Evolutionary conservation across 495 filamentous ascomycete genomes (phyloP), one percentile per base, ranked within the genome.

Genomic region (Geoglossum glabrum): DNA sequence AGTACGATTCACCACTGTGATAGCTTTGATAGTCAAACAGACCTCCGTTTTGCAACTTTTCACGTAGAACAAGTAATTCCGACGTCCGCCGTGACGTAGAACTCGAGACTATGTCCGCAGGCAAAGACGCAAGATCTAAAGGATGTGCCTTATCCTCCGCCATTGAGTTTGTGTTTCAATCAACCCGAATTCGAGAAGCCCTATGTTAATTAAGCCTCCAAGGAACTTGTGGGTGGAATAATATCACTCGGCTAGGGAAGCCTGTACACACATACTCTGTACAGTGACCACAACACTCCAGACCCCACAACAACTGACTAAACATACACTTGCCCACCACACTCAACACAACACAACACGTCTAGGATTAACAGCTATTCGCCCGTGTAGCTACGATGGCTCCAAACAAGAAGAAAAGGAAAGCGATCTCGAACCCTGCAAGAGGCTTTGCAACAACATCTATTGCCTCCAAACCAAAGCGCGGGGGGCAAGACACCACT

Each of bases 401-500:
- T 54, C 69, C 73, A 15, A 83, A 80, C 60, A 85, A 82, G 65
- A 93, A 87, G 72, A 97, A 92, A 69, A 90, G 86, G 69, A 95
- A 95, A 73, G 72, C 84, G 49, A 76, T 74, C 17, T 74, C 80
- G 19, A 96, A 95, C 68, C 86, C 90, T 28, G 85, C 86, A 45
- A 78, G 92, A 64, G 90, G 88, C 9, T 88, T 96, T 72, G 87
- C 90, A 59, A 98, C 92, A 1, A 89, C 86, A 15, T 96, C 90
- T 13, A 75, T 87, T 54, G 84, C 87, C 40, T 90, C 85, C 8
- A 95, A 93, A 57, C 49, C 66, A 19, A 69, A 68, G 56, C 47
- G 50, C 11, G 68, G 70, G 25, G 61, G 23, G n/a, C 17, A 61
- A 50, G 58, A 59, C 17, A 69, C 65, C 74, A 38, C 59, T 28